phyloP scores from a whole-genome alignment of 2,329 filamentous ascomycete species.

The Blumeria hordei region DNA sequence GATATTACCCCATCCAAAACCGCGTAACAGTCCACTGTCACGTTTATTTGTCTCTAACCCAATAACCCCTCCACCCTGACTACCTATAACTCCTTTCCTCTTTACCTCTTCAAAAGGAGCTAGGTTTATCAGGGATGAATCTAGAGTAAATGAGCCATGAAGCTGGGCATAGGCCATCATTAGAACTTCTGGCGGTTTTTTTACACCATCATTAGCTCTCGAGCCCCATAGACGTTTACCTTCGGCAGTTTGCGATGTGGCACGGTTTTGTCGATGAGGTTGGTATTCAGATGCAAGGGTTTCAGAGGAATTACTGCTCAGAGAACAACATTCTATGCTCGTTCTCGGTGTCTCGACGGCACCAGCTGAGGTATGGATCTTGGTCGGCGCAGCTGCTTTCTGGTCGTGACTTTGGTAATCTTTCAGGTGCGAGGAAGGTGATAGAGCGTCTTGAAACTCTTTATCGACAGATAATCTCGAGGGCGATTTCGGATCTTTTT shows the following conservation, averaged over 20 bases:
- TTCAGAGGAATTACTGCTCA: conserved; percentile 88
- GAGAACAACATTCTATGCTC: conserved; percentile 82
- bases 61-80: conserved; percentile 68
- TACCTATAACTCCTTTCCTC: conserved; percentile 70
- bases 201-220: background rate
- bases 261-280: background rate
- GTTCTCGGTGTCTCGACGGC: conserved; percentile 60
- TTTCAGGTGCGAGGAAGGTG: conserved; percentile 11
- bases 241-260: no score
- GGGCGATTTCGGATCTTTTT: no score
- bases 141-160: conserved; percentile 72
- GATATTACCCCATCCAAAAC: conserved; percentile 71
- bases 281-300: conserved; percentile 22
- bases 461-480: no score
- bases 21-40: conserved; percentile 55
- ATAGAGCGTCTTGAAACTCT: conserved; percentile 4
- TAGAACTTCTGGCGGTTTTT: conserved; percentile 44
- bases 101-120: conserved; percentile 89
- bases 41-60: conserved; percentile 50
- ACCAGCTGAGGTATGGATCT: conserved; percentile 57
- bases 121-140: conserved; percentile 75
- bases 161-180: conserved; percentile 98
- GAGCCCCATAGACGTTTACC: no score
- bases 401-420: conserved; percentile 30
- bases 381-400: conserved; percentile 26